Base-by-base conservation (phyloP, 345 rosid genomes). In the Moricandia arvensis region DNA sequence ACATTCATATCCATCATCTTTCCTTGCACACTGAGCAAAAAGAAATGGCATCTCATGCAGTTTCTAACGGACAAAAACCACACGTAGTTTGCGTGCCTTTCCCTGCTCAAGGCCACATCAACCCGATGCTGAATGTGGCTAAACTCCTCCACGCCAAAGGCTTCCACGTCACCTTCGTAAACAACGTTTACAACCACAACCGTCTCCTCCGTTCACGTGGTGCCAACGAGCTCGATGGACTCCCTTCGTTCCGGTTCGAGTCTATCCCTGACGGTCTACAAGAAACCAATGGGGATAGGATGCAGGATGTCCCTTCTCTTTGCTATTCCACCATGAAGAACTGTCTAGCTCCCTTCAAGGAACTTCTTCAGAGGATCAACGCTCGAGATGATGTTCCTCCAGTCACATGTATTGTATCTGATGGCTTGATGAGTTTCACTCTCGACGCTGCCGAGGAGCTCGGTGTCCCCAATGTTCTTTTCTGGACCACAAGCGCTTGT, bases 181-280 rank as follows among this genome's bases (percentile, higher is more conserved):
- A 53, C 59, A 53, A 17, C 59, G 12, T 53, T 1, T 53, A 53
- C 59, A 53, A 53, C 59, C 59, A 54, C 59, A 54, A 54, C 29
- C 59, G 59, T 21, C 59, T 69, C 15, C 54, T 69, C 55, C 65
- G 65, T 27, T 69, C 74, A 1, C 74, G 55, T 57, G 74, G 65
- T 0, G 12, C 65, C 55, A 58, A 38, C 7, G 65, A 34, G 0
- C 37, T 69, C 7, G 57, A 69, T 4, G 74, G 65, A 1, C 10
- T 69, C 38, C 27, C 55, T 38, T 57, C 74, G 2, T 69, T 69
- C 38, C 65, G 29, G 55, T 69, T 69, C 55, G 73, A 57, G 73
- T 24, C 73, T 7, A 69, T 75, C 26, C 69, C 74, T 11, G 79
- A 75, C 12, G 80, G 80, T 43, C 61, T 77, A 63, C 67, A 38